Evolutionary conservation across 768 basidiomycete species (phyloP), one percentile per base, ranked within the genome.

Genomic region (Leccinellum albellum): DNA sequence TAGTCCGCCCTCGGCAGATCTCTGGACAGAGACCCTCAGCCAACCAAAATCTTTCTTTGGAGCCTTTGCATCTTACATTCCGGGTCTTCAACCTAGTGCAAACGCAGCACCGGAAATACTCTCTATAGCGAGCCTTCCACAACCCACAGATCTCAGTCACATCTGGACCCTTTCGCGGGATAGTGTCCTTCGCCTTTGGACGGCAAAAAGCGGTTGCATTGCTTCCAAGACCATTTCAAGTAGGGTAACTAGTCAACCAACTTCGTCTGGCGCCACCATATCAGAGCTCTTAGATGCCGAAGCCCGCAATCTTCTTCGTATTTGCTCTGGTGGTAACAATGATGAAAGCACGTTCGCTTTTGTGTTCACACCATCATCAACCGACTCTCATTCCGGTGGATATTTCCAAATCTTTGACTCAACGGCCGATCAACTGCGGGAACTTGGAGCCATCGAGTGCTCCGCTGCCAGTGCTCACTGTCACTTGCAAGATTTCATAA

Each of bases 111-210:
- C 82, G 20, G 83, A 88, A 58, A 84, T 90, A 50, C 76, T 94
- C 48, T 84, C 89, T 45, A 76, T 91, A 40, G 82, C 89, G 6
- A 85, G 84, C 45, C 81, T 86, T 69, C 83, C 88, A 42, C 88
- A 85, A 73, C 89, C 89, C 17, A 88, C 87, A 14, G 88, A 89
- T 66, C 78, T 89, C 55, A 81, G 79, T 33, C 79, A 89, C 63
- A 75, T 88, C 21, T 96, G 91, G 83, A 87, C 93, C 1, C 79
- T 98, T 42, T 94, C 94, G 9, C 80, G 93, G 54, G 93, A 97
- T 75, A 82, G 89, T 54, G 87, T 86, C 32, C 77, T 98, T 42
- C 82, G 93, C 37, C 76, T 90, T 44, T 98, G 94, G 94, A 88
- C 89, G 61, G 79, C 86, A 28, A 83, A 87, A 69, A 77, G 83